These are phyloP conservation scores for Septoria linicola DNA, from an alignment of 2,329 filamentous ascomycete genomes.

Conservation along the genomic window DNA sequence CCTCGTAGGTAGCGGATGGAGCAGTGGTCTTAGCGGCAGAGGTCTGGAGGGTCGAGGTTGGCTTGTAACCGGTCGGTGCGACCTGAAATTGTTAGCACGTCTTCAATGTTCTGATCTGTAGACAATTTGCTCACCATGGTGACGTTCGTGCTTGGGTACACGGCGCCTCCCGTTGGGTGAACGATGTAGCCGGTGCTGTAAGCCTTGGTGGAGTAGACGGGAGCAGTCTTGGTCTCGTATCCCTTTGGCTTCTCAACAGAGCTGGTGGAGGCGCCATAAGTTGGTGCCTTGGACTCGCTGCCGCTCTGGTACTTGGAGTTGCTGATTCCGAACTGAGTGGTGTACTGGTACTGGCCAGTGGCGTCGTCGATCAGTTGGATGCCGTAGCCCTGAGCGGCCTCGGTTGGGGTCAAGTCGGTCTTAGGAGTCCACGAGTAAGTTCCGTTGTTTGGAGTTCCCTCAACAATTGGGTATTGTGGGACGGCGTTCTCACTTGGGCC, in stretches of 20 bases:
- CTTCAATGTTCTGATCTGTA: neutral
- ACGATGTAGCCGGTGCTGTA: slow-evolving; percentile 53
- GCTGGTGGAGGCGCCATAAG: slow-evolving; percentile 16
- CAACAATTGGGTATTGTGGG: slow-evolving; percentile 52
- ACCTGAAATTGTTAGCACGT: slow-evolving; percentile 14
- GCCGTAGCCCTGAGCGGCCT: slow-evolving; percentile 57
- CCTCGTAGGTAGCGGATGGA: slow-evolving; percentile 24
- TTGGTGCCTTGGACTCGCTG: slow-evolving; percentile 4
- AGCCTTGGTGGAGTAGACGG: slow-evolving; percentile 10
- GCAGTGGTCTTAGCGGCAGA: slow-evolving; percentile 29
- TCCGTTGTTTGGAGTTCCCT: slow-evolving; percentile 56
- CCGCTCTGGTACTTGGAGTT: slow-evolving; percentile 40
- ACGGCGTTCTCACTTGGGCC: slow-evolving; percentile 57
- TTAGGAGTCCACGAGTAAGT: slow-evolving; percentile 56
- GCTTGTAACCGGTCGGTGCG: slow-evolving; percentile 38
- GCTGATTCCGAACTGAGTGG: slow-evolving; percentile 61
- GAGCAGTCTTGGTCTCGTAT: slow-evolving; percentile 11
- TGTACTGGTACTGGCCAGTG: slow-evolving; percentile 61
- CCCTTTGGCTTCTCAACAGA: slow-evolving; percentile 7
- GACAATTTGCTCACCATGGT: slow-evolving; percentile 20
- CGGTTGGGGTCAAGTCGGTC: slow-evolving; percentile 43
- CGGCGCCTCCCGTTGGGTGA: slow-evolving; percentile 9
- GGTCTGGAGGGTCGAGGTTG: slow-evolving; percentile 36
- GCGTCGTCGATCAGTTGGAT: slow-evolving; percentile 61
- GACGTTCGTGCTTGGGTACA: slow-evolving; percentile 21